phyloP scores from a whole-genome alignment of 192 early-diverging fungal genomes.

The Thoreauomyces humboldtii region DNA sequence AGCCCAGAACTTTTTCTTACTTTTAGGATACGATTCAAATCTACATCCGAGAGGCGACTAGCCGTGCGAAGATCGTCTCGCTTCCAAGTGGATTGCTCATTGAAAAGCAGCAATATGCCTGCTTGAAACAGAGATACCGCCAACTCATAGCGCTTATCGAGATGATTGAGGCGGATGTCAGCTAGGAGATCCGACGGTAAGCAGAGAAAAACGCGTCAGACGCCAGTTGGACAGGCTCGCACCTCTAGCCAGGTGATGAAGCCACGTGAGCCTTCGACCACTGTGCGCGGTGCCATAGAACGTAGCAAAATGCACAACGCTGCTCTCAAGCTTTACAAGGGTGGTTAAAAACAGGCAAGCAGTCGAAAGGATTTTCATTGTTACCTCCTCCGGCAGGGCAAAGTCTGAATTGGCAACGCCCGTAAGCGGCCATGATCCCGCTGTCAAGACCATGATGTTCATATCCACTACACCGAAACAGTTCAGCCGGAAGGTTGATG shows the following conservation, averaged over 20 bases:
- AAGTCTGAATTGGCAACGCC: constrained; percentile 27
- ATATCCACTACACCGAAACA: constrained; percentile 55
- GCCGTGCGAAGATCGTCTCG: too few relatives aligned
- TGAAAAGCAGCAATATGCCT: constrained; percentile 67
- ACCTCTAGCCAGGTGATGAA: constrained; percentile 79
- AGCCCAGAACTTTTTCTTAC: too few relatives aligned
- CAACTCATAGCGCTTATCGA: constrained; percentile 78
- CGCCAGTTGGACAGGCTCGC: not conserved
- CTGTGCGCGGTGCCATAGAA: constrained; percentile 72
- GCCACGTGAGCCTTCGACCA: constrained; percentile 78
- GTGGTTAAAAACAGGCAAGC: not conserved
- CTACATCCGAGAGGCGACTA: too few relatives aligned
- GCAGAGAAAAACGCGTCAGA: not conserved
- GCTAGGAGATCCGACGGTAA: constrained; percentile 35
- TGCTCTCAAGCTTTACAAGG: constrained; percentile 58
- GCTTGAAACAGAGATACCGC: constrained; percentile 71
- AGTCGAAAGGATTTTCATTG: not conserved
- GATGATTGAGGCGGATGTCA: constrained; percentile 62
- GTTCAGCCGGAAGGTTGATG: not conserved
- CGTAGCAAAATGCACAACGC: constrained; percentile 62
- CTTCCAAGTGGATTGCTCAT: too few relatives aligned
- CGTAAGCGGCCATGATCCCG: constrained; percentile 79
- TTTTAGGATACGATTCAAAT: too few relatives aligned
- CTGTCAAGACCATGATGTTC: constrained; percentile 70
- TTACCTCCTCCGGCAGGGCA: constrained; percentile 47